Evolutionary conservation across 148 eudicot genomes (phyloP), one percentile per base, ranked within the genome.

Genomic region (Silene latifolia): DNA sequence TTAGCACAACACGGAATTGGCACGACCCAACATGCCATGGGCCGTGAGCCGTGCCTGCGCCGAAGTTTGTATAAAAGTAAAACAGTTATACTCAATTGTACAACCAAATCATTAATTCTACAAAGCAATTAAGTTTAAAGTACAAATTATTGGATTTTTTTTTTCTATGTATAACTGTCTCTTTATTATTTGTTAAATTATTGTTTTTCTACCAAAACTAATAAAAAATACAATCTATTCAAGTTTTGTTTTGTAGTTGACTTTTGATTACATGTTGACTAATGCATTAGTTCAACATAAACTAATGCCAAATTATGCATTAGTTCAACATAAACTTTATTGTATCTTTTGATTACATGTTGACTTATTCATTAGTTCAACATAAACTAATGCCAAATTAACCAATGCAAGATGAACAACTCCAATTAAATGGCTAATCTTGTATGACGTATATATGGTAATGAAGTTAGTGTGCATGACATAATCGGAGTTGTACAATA

Each of bases 401-500:
- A 79, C 35, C 29, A 27, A 27, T 27, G 3, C 6, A 15, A 58
- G 53, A 35, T 7, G 57, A 79, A 79, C 82, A 14, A 79, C 78
- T 79, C 82, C 78, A 68, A 73, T 29, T 3, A 4, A 6, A 57
- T 73, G 13, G 66, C 23, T 63, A 15, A 71, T 59, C 57, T 39
- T 27, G 29, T 27, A 27, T 27, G 29, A 27, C 29, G 29, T 27
- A 27, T 27, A 27, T 27, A 27, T 23, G 81, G 83, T 80, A 82
- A 76, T 56, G 68, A 35, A 74, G 87, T 82, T 86, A 81, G 78
- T 76, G 69, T 71, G 60, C 61, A 74, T 80, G 89, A 87, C 83
- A 79, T 74, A 68, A 75, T 59, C 27, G 70, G 6, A 68, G 20
- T 58, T 59, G 59, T 48, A 54, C 27, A 27, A 27, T 27, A 27